Evolutionary conservation across 2,329 filamentous ascomycete species (phyloP).

Genomic region (Sclerotinia nivalis): DNA sequence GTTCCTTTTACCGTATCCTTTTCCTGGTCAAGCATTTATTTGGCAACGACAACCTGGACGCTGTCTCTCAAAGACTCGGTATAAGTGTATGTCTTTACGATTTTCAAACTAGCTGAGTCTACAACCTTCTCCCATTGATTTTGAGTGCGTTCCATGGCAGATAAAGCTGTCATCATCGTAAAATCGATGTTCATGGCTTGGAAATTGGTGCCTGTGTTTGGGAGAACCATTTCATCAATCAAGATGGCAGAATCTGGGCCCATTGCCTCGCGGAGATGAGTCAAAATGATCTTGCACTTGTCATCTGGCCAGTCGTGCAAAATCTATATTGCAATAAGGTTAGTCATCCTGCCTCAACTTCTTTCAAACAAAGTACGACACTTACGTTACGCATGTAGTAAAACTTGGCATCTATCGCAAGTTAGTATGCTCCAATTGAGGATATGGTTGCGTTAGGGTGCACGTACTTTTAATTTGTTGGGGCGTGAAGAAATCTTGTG

Average conservation of each 20-base stretch:
- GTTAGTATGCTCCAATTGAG: neutral
- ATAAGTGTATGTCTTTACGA: conserved; percentile 3
- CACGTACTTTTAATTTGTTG: conserved; percentile 37
- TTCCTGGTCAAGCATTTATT: neutral
- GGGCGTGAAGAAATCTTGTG: conserved; percentile 37
- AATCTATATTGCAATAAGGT: conserved; percentile 27
- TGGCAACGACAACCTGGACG: conserved; percentile 1
- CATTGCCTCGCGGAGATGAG: conserved; percentile 14
- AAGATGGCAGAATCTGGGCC: conserved; percentile 37
- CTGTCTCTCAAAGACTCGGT: conserved; percentile 5
- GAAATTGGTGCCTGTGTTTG: conserved; percentile 40
- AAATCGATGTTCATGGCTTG: conserved; percentile 42
- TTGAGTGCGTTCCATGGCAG: conserved; percentile 42
- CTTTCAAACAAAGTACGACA: neutral
- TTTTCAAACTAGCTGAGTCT: neutral
- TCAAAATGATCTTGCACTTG: conserved; percentile 27
- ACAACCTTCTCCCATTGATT: conserved; percentile 9
- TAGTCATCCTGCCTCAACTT: neutral
- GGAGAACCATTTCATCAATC: conserved; percentile 48
- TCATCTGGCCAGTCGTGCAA: conserved; percentile 46
- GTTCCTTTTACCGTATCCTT: neutral
- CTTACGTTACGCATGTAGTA: conserved; percentile 44
- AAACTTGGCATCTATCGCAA: conserved; percentile 26
- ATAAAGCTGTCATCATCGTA: conserved; percentile 43
- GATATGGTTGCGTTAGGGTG: neutral